Base-by-base conservation (phyloP, 352 stramenopile genomes). In the Blastocystis sp. region DNA sequence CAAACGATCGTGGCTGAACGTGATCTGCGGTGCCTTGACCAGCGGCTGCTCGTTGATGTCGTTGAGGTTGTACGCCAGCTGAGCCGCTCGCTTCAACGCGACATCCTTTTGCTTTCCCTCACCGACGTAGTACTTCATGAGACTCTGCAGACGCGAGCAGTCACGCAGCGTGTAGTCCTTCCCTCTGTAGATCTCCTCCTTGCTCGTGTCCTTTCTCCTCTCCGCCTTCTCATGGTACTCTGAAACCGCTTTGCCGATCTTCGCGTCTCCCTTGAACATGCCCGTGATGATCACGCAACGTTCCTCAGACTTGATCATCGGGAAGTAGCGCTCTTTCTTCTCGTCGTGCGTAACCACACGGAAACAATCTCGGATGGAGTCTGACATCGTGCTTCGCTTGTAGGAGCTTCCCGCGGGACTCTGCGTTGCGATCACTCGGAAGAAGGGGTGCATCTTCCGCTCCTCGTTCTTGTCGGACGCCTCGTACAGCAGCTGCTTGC, bases 401-500 rank as follows among this genome's bases (percentile, higher is more conserved):
- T 67, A 59, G 23, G n/a, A 11, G n/a, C 23, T 34, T 5, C 45
- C 41, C 2, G 28, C 74, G 11, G 74, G 19, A 76, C 69, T 84
- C 11, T 84, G 74, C 23, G 74, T 84, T 78, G 14, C 74, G 10
- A 84, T 78, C 56, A 84, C n/a, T 28, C 74, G 74, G 74, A 84
- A 84, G 5, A 71, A 17, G n/a, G 56, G 56, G 69, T 84, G 74
- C 74, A 84, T 84, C 28, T 76, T 76, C 28, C 28, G 28, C 28
- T 34, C 28, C 28, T 34, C 28, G 28, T 34, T 34, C 28, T 34
- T 34, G 28, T 34, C 28, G 28, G 28, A 34, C 28, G 28, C 28
- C 28, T 34, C 28, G 28, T 34, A 34, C 28, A 34, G 28, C 28
- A 34, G 28, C 28, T 34, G 28, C n/a, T 76, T 76, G 21, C 28